These are phyloP conservation scores for Colletotrichum paranaense DNA, from an alignment of 2,329 filamentous ascomycete species.

Conservation along the genomic window DNA sequence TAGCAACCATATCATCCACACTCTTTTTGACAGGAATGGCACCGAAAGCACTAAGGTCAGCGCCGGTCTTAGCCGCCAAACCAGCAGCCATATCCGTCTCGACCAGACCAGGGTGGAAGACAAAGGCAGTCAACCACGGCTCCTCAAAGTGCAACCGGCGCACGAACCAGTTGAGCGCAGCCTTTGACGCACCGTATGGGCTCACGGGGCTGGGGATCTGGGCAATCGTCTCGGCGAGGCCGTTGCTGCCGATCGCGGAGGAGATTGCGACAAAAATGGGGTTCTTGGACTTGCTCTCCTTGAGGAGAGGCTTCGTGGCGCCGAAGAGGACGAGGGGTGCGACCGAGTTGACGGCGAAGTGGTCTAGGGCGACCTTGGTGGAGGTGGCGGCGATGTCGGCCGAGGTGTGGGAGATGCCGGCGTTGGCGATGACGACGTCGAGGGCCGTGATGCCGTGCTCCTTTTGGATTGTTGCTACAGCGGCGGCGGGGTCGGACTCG, in stretches of 20 bases:
- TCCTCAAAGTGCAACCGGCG: slow-evolving; percentile 39
- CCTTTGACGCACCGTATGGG: slow-evolving; percentile 37
- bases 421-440: slow-evolving; percentile 66
- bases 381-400: slow-evolving; percentile 40
- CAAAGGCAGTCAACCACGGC: slow-evolving; percentile 39
- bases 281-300: slow-evolving; percentile 12
- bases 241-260: slow-evolving; percentile 40
- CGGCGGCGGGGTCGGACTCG: slow-evolving; percentile 45
- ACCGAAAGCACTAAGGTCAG: slow-evolving; percentile 16
- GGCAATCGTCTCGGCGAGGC: background rate
- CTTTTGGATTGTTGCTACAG: slow-evolving; percentile 43
- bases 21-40: slow-evolving; percentile 37
- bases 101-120: slow-evolving; percentile 36
- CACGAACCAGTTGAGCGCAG: slow-evolving; percentile 37
- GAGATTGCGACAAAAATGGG: slow-evolving; percentile 43
- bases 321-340: slow-evolving; percentile 34
- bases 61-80: background rate
- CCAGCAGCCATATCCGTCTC: slow-evolving; percentile 23
- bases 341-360: slow-evolving; percentile 52
- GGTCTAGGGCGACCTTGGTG: slow-evolving; percentile 41
- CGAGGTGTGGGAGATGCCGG: slow-evolving; percentile 47
- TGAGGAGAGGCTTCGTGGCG: slow-evolving; percentile 43
- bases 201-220: slow-evolving; percentile 10
- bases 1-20: slow-evolving; percentile 9
- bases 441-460: slow-evolving; percentile 51